Base-by-base conservation (phyloP, 345 rosid genomes). In the Linum lewisii region DNA sequence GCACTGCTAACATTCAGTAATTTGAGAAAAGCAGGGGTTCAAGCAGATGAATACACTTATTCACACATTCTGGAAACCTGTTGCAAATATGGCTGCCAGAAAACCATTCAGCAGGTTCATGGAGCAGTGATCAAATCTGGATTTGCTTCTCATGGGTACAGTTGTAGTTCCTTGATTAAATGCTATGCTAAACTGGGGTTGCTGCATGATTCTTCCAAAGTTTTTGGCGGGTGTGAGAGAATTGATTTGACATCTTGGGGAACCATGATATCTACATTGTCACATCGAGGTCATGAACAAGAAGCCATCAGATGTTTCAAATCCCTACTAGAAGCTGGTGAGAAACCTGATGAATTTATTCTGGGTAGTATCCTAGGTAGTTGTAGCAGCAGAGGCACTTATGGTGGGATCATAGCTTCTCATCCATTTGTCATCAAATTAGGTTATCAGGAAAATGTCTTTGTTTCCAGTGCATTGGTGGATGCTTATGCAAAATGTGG, bases 401-500 rank as follows among this genome's bases (percentile, higher is more conserved):
- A 44, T 29, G 16, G 36, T 34, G 66, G 47, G 26, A 66, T 77
- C 47, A 75, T 51, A 65, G 72, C 66, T 26, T 44, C 62, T 36
- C 82, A 78, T 59, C 37, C 82, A 32, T 66, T 72, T 57, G 44
- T 66, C 60, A 51, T 57, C 54, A 78, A 69, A 62, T 66, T 44
- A 19, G 77, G 79, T 37, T 66, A 61, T 59, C 62, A 69, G 32
- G 21, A 21, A 25, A 52, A 72, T 51, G 62, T 24, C 3, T 73
- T 62, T 24, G 64, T 69, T 45, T 65, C 66, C 24, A 74, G 79
- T 72, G 73, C 79, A 57, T 54, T 69, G 23, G 64, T 78, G 51
- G 79, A 78, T 69, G 82, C 82, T 47, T 74, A 78, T 69, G 70
- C 78, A 58, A 74, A 78, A 62, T 71, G 77, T 6, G 77, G 82